These are phyloP conservation scores for Mesembryanthemum crystallinum DNA, from an alignment of 148 eudicot genomes.

Conservation along the genomic window DNA sequence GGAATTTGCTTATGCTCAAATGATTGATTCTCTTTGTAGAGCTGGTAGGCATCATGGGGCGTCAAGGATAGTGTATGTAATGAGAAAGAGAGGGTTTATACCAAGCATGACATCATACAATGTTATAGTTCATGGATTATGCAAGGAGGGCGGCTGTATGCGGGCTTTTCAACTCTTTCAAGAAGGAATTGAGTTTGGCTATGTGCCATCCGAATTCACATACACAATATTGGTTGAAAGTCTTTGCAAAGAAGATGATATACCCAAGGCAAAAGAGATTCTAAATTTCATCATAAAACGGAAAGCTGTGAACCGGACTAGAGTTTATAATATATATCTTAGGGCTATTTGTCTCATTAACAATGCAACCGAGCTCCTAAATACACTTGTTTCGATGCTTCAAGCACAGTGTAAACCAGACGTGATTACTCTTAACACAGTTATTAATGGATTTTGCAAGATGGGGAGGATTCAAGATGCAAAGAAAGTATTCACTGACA, in stretches of 20 bases:
- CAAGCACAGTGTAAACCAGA: slow-evolving; percentile 68
- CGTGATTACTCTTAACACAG: slow-evolving; percentile 70
- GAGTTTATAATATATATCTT: slow-evolving; percentile 72
- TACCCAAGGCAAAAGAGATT: slow-evolving; percentile 59
- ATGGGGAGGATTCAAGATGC: slow-evolving; percentile 66
- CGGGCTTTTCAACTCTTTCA: slow-evolving; percentile 88
- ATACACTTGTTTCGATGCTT: slow-evolving; percentile 64
- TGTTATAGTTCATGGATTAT: slow-evolving; percentile 70
- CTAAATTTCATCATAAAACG: slow-evolving; percentile 51
- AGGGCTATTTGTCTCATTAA: slow-evolving; percentile 58
- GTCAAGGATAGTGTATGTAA: slow-evolving; percentile 75
- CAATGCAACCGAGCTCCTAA: slow-evolving; percentile 69
- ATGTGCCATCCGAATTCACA: slow-evolving; percentile 74
- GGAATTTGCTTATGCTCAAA: slow-evolving; percentile 72
- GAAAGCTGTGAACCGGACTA: slow-evolving; percentile 44
- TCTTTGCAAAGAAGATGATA: slow-evolving; percentile 61
- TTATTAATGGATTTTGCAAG: slow-evolving; percentile 72
- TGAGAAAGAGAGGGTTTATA: slow-evolving; percentile 64
- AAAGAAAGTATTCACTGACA: slow-evolving; percentile 56
- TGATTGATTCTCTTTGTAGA: slow-evolving; percentile 74
- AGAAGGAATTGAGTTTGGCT: slow-evolving; percentile 66
- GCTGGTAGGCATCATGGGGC: slow-evolving; percentile 67
- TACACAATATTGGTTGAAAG: slow-evolving; percentile 63
- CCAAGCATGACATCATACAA: slow-evolving; percentile 71
- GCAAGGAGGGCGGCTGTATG: slow-evolving; percentile 66